Base-by-base conservation (phyloP, 139 green algal species). In the Dunaliella sp. region DNA sequence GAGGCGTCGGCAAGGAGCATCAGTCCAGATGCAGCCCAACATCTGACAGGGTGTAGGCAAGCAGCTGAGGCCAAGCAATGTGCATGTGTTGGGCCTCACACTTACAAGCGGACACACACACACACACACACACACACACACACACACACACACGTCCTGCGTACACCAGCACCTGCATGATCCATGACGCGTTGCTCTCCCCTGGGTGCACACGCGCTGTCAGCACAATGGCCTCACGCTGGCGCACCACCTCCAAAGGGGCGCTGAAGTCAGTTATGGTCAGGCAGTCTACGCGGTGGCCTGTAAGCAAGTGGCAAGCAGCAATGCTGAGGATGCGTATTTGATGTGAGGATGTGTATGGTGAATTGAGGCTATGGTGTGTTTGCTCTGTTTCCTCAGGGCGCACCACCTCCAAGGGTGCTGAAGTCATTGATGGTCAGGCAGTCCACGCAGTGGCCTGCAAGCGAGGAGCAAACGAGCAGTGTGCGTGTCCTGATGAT, bases 111-210 rank as follows among this genome's bases (percentile, higher is more conserved):
- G n/a, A n/a, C n/a, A n/a, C n/a, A n/a, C n/a, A n/a, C n/a, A n/a
- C n/a, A n/a, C n/a, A n/a, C n/a, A n/a, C n/a, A n/a, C n/a, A n/a
- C n/a, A n/a, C n/a, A 37, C 76, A 36, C n/a, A 31, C 76, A 81
- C n/a, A 2, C 76, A 81, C 30, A 81, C 76, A 37, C 76, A 24
- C 7, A 81, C 76, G 2, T 38, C n/a, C 76, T 38, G 1, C 31
- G 1, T 26, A 59, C 77, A 82, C 77, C 35, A 30, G 31, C 76
- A 90, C 88, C 84, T 94, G 89, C 90, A 95, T 93, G 38, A 96
- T 91, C 94, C 94, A 97, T 26, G 89, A 94, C 24, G 93, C 91
- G 81, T 93, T 95, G 36, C 87, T 94, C 85, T 97, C 94, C n/a
- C 94, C 94, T 1, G 94, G 93, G 79, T 97, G 94, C 75, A 96